phyloP scores from a whole-genome alignment of 176 grass and related monocot genomes.

The Aegilops sharonensis region DNA sequence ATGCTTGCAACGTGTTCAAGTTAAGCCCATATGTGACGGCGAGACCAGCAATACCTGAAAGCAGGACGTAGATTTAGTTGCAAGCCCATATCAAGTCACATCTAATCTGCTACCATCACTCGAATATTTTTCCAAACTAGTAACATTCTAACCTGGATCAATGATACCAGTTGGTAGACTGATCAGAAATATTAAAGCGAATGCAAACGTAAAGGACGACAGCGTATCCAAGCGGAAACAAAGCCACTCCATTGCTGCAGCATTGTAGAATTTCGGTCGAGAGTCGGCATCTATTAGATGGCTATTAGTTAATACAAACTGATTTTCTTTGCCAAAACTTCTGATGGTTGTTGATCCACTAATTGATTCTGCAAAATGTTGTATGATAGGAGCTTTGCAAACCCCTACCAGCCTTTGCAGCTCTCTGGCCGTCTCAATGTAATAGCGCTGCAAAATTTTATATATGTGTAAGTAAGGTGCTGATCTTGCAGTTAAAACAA shows the following conservation, averaged over 20 bases:
- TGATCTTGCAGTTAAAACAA: not conserved
- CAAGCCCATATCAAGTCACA: not conserved
- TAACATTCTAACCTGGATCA: constrained; percentile 65
- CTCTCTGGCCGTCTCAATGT: constrained; percentile 75
- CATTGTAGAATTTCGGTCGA: constrained; percentile 69
- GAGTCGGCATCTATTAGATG: constrained; percentile 66
- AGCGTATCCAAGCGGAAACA: constrained; percentile 68
- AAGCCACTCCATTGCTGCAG: constrained; percentile 72
- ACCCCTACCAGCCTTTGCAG: constrained; percentile 66
- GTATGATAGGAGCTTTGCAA: constrained; percentile 88
- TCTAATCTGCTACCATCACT: not conserved
- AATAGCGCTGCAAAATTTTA: constrained; percentile 62
- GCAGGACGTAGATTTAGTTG: not conserved
- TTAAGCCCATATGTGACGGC: constrained; percentile 87
- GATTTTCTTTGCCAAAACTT: constrained; percentile 72
- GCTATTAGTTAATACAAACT: constrained; percentile 61
- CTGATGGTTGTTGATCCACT: constrained; percentile 79
- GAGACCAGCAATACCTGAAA: constrained; percentile 77
- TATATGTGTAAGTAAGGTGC: not conserved
- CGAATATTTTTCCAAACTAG: not conserved
- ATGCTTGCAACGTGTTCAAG: constrained; percentile 72
- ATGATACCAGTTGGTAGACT: constrained; percentile 63
- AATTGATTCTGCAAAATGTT: constrained; percentile 89
- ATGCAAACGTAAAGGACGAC: constrained; percentile 79
- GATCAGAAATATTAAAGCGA: constrained; percentile 68